Base-by-base conservation (phyloP, 352 stramenopile species). In the Globisporangium radiosum region DNA sequence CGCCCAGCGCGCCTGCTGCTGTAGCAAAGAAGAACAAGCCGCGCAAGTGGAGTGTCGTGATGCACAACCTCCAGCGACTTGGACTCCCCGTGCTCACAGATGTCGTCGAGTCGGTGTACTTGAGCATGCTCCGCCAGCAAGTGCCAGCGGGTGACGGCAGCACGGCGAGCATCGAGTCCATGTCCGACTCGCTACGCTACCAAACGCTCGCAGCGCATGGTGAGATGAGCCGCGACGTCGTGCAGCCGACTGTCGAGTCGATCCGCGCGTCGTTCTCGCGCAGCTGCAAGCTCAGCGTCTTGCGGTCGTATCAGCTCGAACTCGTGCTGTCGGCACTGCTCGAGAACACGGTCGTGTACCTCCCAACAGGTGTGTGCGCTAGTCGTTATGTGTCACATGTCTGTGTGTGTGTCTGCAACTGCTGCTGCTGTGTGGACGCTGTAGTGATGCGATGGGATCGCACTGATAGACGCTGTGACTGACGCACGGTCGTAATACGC, bases 341-440 rank as follows among this genome's bases (percentile, higher is more conserved):
- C 9, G 79, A 90, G 54, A 93, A 91, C 65, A 89, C 81, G 3
- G 85, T 93, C 50, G 73, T 89, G 43, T 93, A 91, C 54, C 54
- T 93, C 2, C 83, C 83, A 13, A 93, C 81, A 25, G 83, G 83
- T 70, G 13, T 15, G 51, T 4, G 9, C 9, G 42, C 42, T 15
- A 10, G 7, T 17, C 42, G 25, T 33, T 33, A 33, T 33, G 25
- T 33, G 25, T 33, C 25, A 33, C 25, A 33, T 33, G 25, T 33
- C 25, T 33, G 25, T 33, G 25, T 33, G 25, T 33, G 25, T 33
- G 25, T 47, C 42, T 14, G 10, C 17, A 6, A 6, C 42, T 47
- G 10, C 5, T 47, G 42, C 40, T 44, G 8, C 11, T 44, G 40
- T 44, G 2, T 33, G 25, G 25, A 33, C 25, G 25, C 25, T 33